Evolutionary conservation across 768 basidiomycete genomes (phyloP).

Genomic region (Rubroboletus pulcherrimus): DNA sequence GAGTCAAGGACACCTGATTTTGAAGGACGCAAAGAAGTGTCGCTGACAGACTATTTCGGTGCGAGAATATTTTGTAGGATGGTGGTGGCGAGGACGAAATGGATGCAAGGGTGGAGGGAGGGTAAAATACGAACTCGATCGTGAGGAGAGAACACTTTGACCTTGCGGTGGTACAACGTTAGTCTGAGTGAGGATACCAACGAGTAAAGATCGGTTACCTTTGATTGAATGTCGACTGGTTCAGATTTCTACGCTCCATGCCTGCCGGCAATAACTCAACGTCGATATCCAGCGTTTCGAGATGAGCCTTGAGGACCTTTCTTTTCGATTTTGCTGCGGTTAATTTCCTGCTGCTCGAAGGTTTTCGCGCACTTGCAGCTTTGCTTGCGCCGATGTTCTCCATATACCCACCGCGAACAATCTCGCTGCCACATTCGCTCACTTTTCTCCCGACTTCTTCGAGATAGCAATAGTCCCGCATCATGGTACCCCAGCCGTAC

Average conservation of each 20-base stretch:
- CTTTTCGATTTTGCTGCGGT: conserved; percentile 47
- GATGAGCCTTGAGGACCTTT: conserved; percentile 63
- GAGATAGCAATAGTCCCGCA: conserved; percentile 84
- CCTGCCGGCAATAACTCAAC: conserved; percentile 76
- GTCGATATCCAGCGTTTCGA: conserved; percentile 64
- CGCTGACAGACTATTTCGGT: conserved; percentile 50
- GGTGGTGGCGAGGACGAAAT: conserved; percentile 34
- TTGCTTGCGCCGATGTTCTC: conserved; percentile 20
- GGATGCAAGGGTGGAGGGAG: conserved; percentile 43
- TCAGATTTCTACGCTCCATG: conserved; percentile 74
- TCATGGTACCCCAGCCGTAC: conserved; percentile 83
- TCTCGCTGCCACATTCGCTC: conserved; percentile 69
- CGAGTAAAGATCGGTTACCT: conserved; percentile 50
- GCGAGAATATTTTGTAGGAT: conserved; percentile 56
- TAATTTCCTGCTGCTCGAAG: conserved; percentile 27
- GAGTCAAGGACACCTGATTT: conserved; percentile 33
- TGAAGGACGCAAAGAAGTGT: conserved; percentile 52
- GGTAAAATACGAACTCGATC: conserved; percentile 67
- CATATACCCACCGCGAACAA: conserved; percentile 56
- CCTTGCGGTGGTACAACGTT: conserved; percentile 38
- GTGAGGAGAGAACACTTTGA: conserved; percentile 66
- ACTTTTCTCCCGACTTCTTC: conserved; percentile 79
- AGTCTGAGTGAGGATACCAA: conserved; percentile 5
- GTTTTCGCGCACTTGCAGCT: conserved; percentile 13
- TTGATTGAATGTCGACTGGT: conserved; percentile 80